Base-by-base conservation (phyloP, 169 alveolate species). In the Eimeria tenella region DNA sequence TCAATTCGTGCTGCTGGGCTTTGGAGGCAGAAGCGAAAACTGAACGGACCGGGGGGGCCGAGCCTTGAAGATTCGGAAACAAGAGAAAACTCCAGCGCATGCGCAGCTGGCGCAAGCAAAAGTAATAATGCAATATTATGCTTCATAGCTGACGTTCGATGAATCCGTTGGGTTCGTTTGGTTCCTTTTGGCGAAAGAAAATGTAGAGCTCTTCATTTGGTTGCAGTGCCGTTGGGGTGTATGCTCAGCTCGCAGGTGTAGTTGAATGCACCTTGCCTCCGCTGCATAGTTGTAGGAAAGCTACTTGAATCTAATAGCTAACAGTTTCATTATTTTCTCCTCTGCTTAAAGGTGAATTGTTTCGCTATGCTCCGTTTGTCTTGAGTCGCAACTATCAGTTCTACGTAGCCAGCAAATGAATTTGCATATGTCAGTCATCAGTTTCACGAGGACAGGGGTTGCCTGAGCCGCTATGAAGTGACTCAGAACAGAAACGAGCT, bases 81-180 rank as follows among this genome's bases (percentile, higher is more conserved):
- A 23, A 79, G 31, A 21, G 88, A 79, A 23, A 79, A 79, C 23
- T 79, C 88, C 88, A 79, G 88, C 31, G 71, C 88, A 79, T 9
- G 55, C 50, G 21, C 19, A 52, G 21, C 19, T 56, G 88, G 53
- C 4, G 52, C 53, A 60, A 19, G 31, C 56, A 52, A 25, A 8
- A 79, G 71, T 19, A 50, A 7, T 74, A 31, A 21, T 31, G 53
- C 7, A 10, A 79, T 53, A 79, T 52, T 7, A 21, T 53, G 53
- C 53, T 23, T 10, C 88, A 79, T 79, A 49, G 65, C 52, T 21
- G 17, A 19, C 21, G 9, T 55, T 11, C 49, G 0, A 10, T 17
- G 58, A 4, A 53, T 4, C 31, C 65, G 49, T 23, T 15, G 2
- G 62, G 71, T 4, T 60, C 65, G 49, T 23, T 15, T 0, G 62